These are phyloP conservation scores for Fusarium poae DNA, from an alignment of 2,329 filamentous ascomycete genomes.

Conservation along the genomic window DNA sequence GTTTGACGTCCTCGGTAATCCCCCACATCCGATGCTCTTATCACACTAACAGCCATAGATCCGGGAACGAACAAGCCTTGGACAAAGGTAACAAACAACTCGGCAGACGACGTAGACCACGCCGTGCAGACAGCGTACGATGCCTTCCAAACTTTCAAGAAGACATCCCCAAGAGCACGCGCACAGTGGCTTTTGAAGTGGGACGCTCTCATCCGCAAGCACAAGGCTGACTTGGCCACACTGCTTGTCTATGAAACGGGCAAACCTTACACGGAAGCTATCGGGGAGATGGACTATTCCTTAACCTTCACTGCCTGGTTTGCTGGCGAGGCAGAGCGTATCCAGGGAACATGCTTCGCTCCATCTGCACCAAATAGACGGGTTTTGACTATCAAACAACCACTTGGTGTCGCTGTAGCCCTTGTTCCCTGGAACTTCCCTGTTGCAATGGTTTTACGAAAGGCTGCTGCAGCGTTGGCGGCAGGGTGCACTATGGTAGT, in stretches of 20 bases:
- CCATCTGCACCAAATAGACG: constrained; percentile 61
- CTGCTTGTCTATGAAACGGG: constrained; percentile 65
- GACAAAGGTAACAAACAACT: constrained; percentile 12
- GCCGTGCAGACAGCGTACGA: constrained; percentile 46
- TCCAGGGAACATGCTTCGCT: constrained; percentile 69
- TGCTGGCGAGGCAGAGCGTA: constrained; percentile 59
- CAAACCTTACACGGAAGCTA: constrained; percentile 67
- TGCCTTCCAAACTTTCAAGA: constrained; percentile 57
- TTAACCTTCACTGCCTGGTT: constrained; percentile 69
- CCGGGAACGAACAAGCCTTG: constrained; percentile 17
- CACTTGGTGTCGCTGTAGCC: constrained; percentile 54
- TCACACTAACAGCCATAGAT: constrained; percentile 1
- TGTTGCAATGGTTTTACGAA: constrained; percentile 63
- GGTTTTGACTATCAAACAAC: constrained; percentile 75
- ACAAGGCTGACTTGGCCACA: constrained; percentile 56
- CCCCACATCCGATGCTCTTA: not conserved
- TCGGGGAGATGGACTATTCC: constrained; percentile 69
- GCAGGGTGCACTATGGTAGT: constrained; percentile 82
- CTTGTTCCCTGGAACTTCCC: constrained; percentile 70
- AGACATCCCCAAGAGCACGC: constrained; percentile 52
- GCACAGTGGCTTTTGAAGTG: constrained; percentile 55
- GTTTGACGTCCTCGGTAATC: constrained; percentile 16
- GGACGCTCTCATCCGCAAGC: constrained; percentile 54
- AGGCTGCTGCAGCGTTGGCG: constrained; percentile 69
- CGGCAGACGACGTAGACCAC: constrained; percentile 49